A percentile compares a stretch with the other conserved stretches of the same genome.
Conservation (phyloP, 805 yeast genomes). For the Millerozyma miso region DNA sequence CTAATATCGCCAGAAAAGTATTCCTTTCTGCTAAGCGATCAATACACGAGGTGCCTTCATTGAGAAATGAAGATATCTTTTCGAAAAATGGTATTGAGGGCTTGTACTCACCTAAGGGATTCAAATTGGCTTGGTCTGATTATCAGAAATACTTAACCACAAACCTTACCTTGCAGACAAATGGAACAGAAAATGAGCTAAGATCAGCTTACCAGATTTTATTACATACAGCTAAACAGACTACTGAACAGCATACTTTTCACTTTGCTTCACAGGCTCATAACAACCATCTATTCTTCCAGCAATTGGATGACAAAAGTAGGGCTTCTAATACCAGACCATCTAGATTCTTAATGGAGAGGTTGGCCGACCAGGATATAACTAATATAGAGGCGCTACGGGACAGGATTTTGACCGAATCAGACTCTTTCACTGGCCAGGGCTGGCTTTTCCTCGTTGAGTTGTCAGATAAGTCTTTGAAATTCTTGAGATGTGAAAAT, state of each 20-base stretch:
- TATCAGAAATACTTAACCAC: constrained; percentile 66
- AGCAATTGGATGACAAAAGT: constrained; percentile 45
- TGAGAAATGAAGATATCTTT: constrained; percentile 40
- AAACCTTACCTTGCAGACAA: constrained; percentile 58
- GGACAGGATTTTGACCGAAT: constrained; percentile 43
- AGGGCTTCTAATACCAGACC: constrained; percentile 34
- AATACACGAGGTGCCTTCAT: constrained; percentile 62
- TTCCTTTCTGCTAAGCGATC: constrained; percentile 19
- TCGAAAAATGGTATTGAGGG: constrained; percentile 54
- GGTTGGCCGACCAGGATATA: constrained; percentile 30
- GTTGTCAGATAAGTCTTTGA: constrained; percentile 53
- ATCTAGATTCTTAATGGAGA: constrained; percentile 34
- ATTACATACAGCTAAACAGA: constrained; percentile 60
- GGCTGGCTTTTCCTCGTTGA: constrained; percentile 80
- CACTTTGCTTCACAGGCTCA: constrained; percentile 88
- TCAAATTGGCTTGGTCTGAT: constrained; percentile 72
- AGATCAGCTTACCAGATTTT: constrained; percentile 70
- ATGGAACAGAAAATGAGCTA: constrained; percentile 77
- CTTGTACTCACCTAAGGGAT: constrained; percentile 61
- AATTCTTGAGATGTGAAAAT: constrained; percentile 54
- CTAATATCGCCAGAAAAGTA: background rate
- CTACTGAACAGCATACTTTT: constrained; percentile 65
- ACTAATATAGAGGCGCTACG: constrained; percentile 47
- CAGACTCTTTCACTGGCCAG: constrained; percentile 54
- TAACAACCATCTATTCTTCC: constrained; percentile 86